A percentile compares a stretch with the other conserved stretches of the same genome.
phyloP scores from a whole-genome alignment of 2,329 filamentous ascomycete species.

The Fonsecaea nubica region DNA sequence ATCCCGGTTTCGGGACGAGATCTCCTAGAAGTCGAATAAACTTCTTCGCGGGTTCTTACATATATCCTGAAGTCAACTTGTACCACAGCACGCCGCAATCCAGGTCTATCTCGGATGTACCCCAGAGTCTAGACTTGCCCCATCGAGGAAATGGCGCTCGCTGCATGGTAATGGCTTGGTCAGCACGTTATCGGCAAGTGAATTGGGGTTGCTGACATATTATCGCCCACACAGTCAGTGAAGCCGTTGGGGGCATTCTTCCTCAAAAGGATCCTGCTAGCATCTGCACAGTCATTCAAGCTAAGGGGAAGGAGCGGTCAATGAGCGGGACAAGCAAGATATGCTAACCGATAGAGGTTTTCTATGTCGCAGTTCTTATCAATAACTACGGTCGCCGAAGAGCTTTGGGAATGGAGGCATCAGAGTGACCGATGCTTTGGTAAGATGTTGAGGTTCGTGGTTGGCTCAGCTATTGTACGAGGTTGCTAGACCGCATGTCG shows the following conservation, averaged over 20 bases:
- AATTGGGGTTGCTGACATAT: constrained; percentile 24
- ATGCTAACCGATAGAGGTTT: background rate
- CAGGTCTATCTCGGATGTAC: background rate
- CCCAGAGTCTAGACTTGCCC: constrained; percentile 14
- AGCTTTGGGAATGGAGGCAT: background rate
- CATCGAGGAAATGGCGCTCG: constrained; percentile 16
- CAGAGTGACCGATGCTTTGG: constrained; percentile 9
- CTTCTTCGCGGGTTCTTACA: background rate
- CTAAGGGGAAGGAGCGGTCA: background rate
- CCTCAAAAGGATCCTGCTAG: background rate
- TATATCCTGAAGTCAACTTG: constrained; percentile 1
- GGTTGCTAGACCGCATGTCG: background rate
- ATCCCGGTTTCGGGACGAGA: background rate
- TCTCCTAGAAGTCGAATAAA: background rate
- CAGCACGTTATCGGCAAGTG: constrained; percentile 20
- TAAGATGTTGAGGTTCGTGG: background rate
- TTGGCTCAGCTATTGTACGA: background rate
- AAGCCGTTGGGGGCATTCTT: background rate
- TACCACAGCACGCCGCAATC: background rate
- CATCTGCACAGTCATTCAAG: constrained; percentile 14
- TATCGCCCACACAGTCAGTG: background rate
- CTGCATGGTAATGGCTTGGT: constrained; percentile 21
- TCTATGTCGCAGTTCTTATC: constrained; percentile 4
- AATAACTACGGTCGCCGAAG: background rate
- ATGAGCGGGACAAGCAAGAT: background rate